Evolutionary conservation across 257 asterid species (phyloP).

Genomic region (Rauvolfia tetraphylla): DNA sequence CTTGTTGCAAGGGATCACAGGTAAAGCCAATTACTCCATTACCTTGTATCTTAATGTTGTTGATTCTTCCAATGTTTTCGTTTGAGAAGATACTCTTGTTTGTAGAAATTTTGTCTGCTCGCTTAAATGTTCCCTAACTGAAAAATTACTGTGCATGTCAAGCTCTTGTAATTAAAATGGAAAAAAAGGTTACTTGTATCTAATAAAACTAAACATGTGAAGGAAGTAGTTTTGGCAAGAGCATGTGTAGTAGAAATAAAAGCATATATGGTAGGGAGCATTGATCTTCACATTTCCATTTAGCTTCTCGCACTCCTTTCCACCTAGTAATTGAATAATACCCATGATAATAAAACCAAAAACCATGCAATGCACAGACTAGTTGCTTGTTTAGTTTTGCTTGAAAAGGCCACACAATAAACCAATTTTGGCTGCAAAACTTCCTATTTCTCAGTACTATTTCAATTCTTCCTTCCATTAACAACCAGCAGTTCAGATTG

Average conservation of each 20-base stretch:
- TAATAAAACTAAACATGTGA: too few species aligned
- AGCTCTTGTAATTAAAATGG: too few species aligned
- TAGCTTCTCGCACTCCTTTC: not conserved
- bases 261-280: not conserved
- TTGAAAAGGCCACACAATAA: not conserved
- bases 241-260: not conserved
- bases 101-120: not conserved
- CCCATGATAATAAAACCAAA: not conserved
- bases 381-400: not conserved
- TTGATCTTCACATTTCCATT: not conserved
- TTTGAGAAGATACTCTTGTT: not conserved
- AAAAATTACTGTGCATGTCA: not conserved
- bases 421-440: not conserved
- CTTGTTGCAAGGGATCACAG: conserved; percentile 73
- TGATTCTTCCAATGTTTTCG: not conserved
- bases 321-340: too few species aligned
- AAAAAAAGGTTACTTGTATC: too few species aligned
- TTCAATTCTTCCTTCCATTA: too few species aligned
- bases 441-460: not conserved
- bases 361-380: not conserved
- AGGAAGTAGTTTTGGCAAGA: not conserved
- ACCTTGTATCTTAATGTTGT: not conserved
- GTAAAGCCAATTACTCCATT: conserved; percentile 23
- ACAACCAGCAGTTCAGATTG: too few species aligned
- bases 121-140: too few species aligned